A percentile compares a stretch with the other conserved stretches of the same genome.
Evolutionary conservation across 352 stramenopile genomes (phyloP).

Genomic region (Phytophthora pseudosyringae): DNA sequence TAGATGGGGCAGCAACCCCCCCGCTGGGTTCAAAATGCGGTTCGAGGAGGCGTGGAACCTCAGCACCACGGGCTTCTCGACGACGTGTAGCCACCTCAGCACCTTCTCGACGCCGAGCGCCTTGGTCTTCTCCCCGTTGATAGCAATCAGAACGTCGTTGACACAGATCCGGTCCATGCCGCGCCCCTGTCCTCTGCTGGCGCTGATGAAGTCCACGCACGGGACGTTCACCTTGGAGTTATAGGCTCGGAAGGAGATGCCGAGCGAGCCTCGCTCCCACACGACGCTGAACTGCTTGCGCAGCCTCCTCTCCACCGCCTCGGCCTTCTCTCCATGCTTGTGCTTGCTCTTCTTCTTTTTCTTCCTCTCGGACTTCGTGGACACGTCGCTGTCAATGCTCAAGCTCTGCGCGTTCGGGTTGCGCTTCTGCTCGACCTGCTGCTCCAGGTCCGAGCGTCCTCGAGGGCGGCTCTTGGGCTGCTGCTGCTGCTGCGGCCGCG

Average conservation of each 20-base stretch:
- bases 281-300: conserved; percentile 79
- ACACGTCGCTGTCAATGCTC: conserved; percentile 28
- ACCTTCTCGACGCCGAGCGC: conserved; percentile 76
- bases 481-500: neutral
- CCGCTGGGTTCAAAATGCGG: conserved; percentile 48
- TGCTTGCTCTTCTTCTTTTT: conserved; percentile 33
- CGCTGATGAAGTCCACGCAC: conserved; percentile 73
- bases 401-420: conserved; percentile 21
- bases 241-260: conserved; percentile 78
- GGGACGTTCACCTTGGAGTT: conserved; percentile 73
- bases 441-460: conserved; percentile 18
- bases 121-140: conserved; percentile 85
- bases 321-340: conserved; percentile 29
- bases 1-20: conserved; percentile 28
- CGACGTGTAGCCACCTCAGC: conserved; percentile 73
- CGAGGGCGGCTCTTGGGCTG: conserved; percentile 10
- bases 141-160: conserved; percentile 84
- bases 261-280: conserved; percentile 73
- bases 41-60: conserved; percentile 83
- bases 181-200: conserved; percentile 55
- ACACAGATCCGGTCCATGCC: conserved; percentile 79
- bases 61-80: conserved; percentile 79
- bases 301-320: conserved; percentile 49
- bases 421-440: conserved; percentile 22
- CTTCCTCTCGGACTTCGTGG: conserved; percentile 12